Percentiles rank a stretch among this genome's conserved stretches.
Evolutionary conservation across 2,329 filamentous ascomycete genomes (phyloP).

Genomic region (Diplodia seriata): DNA sequence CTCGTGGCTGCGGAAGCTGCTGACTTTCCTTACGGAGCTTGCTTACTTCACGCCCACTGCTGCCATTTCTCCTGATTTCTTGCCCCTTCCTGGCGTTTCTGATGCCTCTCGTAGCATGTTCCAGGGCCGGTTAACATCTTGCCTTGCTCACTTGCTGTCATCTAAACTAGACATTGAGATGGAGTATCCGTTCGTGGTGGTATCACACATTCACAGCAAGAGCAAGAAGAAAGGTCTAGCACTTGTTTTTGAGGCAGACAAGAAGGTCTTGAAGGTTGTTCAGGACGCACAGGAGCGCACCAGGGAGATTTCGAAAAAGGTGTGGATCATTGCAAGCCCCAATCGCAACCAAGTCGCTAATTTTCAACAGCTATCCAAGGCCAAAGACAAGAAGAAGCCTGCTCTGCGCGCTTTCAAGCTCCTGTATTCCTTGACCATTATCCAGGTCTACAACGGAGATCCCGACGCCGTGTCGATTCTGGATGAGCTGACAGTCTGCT

Average conservation of each 20-base stretch:
- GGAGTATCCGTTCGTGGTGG: slow-evolving; percentile 49
- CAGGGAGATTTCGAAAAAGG: slow-evolving; percentile 42
- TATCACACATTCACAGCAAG: slow-evolving; percentile 45
- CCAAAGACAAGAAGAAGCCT: slow-evolving; percentile 47
- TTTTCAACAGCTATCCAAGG: slow-evolving; percentile 29
- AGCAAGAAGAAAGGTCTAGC: slow-evolving; percentile 45
- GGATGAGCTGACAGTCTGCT: slow-evolving; percentile 79
- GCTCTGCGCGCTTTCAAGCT: slow-evolving; percentile 73
- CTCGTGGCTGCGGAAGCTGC: slow-evolving; percentile 52
- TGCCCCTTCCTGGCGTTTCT: slow-evolving; percentile 55
- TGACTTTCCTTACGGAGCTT: slow-evolving; percentile 56
- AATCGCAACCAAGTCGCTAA: slow-evolving; percentile 31
- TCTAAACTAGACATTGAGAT: slow-evolving; percentile 48
- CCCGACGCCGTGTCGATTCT: slow-evolving; percentile 83
- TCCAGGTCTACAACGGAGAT: slow-evolving; percentile 91
- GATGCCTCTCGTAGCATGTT: slow-evolving; percentile 59
- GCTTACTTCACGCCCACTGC: slow-evolving; percentile 57
- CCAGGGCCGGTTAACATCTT: slow-evolving; percentile 62
- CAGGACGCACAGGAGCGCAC: slow-evolving; percentile 45
- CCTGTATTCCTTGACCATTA: slow-evolving; percentile 80
- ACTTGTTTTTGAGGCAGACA: slow-evolving; percentile 58
- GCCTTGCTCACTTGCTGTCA: slow-evolving; percentile 59
- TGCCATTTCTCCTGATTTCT: slow-evolving; percentile 42
- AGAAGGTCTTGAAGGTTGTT: slow-evolving; percentile 50
- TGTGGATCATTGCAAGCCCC: background rate